Percentiles rank a stretch among this genome's conserved stretches.
phyloP scores from a whole-genome alignment of 2,329 filamentous ascomycete species.

The Biscogniauxia sp. region DNA sequence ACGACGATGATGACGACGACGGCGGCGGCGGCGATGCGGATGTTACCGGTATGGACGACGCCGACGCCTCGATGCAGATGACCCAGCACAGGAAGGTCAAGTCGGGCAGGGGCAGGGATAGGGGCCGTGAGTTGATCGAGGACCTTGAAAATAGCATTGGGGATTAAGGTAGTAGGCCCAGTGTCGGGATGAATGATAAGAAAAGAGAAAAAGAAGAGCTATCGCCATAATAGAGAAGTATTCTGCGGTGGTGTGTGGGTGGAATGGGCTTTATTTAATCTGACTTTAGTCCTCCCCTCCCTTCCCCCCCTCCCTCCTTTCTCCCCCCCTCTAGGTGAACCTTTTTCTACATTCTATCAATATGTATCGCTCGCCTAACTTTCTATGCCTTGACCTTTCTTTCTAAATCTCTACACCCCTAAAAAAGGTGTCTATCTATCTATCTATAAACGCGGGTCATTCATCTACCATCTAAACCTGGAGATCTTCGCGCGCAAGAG shows the following conservation, averaged over 20 bases:
- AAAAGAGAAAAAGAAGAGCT: neutral
- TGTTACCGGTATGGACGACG: conserved; percentile 21
- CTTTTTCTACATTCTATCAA: too few species aligned
- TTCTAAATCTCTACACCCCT: too few species aligned
- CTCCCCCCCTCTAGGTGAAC: too few species aligned
- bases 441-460: neutral
- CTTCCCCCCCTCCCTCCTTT: too few species aligned
- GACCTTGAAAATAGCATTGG: conserved; percentile 12
- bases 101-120: conserved; percentile 17
- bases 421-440: too few species aligned
- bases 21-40: conserved; percentile 41
- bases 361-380: too few species aligned
- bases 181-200: neutral
- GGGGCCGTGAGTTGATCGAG: conserved; percentile 16
- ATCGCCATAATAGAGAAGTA: too few species aligned
- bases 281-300: too few species aligned
- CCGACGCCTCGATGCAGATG: conserved; percentile 20
- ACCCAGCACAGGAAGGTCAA: conserved; percentile 19
- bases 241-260: too few species aligned
- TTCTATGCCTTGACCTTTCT: too few species aligned
- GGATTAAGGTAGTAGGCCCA: conserved; percentile 2
- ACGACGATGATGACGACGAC: conserved; percentile 41
- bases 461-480: neutral
- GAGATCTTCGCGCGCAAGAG: neutral
- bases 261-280: too few species aligned